phyloP scores from a whole-genome alignment of 805 yeast genomes.

The Candida vartiovaarae region DNA sequence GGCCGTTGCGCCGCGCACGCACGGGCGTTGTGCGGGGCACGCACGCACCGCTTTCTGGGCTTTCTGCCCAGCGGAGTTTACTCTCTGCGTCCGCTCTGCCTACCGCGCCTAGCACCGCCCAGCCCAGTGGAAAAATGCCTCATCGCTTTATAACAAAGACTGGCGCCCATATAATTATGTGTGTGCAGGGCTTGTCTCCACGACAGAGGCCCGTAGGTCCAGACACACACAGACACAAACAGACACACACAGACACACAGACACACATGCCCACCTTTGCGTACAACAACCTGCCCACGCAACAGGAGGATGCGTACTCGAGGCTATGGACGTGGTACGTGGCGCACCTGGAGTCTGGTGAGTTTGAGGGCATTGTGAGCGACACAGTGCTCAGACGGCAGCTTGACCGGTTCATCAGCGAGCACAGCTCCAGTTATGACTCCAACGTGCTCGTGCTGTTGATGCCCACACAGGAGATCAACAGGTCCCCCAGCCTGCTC shows the following conservation, averaged over 20 bases:
- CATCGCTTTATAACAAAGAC: too few relatives aligned
- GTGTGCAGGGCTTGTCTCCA: too few relatives aligned
- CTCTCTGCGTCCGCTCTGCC: too few relatives aligned
- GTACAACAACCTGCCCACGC: conserved; percentile 10
- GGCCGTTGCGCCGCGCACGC: too few relatives aligned
- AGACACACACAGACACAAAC: not conserved
- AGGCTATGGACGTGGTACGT: conserved; percentile 17
- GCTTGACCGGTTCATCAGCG: conserved; percentile 9
- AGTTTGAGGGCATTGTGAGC: conserved; percentile 11
- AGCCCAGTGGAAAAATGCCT: too few relatives aligned
- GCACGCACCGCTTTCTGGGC: too few relatives aligned
- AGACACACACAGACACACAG: conserved; percentile 3
- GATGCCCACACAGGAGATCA: conserved; percentile 11
- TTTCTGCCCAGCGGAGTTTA: too few relatives aligned
- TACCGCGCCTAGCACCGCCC: too few relatives aligned
- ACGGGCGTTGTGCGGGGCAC: too few relatives aligned
- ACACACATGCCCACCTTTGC: conserved; percentile 11
- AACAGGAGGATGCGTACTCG: conserved; percentile 8
- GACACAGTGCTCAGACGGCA: conserved; percentile 7
- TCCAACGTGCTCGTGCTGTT: conserved; percentile 12
- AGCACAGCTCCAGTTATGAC: conserved; percentile 9
- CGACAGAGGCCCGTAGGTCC: not conserved
- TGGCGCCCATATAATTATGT: too few relatives aligned
- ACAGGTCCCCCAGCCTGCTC: conserved; percentile 9
- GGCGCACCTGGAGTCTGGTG: conserved; percentile 11